Conservation (phyloP, 2,329 filamentous ascomycete species). For the Xylariaceae sp. region DNA sequence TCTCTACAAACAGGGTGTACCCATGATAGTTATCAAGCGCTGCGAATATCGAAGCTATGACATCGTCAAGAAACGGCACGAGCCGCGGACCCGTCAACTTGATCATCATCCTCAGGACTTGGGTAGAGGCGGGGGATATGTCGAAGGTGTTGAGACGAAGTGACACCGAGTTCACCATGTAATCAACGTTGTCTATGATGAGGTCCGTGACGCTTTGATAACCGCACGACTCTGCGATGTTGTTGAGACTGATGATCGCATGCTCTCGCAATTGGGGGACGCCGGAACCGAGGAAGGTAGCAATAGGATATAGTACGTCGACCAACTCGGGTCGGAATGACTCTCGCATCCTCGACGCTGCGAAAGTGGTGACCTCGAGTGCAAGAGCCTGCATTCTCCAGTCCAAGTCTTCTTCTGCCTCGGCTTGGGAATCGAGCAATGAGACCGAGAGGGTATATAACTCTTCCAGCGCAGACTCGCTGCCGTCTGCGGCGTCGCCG, state of each 20-base stretch:
- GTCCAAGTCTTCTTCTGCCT: conserved; percentile 46
- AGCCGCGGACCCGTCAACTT: conserved; percentile 74
- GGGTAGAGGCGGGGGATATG: conserved; percentile 82
- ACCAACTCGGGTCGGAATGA: conserved; percentile 81
- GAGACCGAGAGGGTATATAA: conserved; percentile 65
- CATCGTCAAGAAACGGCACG: conserved; percentile 85
- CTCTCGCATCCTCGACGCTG: conserved; percentile 59
- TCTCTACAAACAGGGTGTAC: conserved; percentile 79
- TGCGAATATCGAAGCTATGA: conserved; percentile 84
- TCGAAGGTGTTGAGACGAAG: conserved; percentile 87
- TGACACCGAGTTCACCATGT: conserved; percentile 89
- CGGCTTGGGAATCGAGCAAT: conserved; percentile 50
- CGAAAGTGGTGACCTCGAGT: conserved; percentile 72
- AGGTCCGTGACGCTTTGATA: conserved; percentile 69
- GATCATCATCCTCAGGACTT: conserved; percentile 93
- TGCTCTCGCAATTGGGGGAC: conserved; percentile 66
- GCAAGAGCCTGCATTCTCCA: conserved; percentile 75
- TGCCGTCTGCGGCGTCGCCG: conserved; percentile 33
- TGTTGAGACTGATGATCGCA: conserved; percentile 77
- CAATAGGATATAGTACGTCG: conserved; percentile 85
- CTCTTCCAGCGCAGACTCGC: conserved; percentile 52
- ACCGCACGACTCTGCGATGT: conserved; percentile 67
- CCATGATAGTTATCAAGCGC: conserved; percentile 94
- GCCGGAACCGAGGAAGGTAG: conserved; percentile 76
- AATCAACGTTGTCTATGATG: conserved; percentile 88